Base-by-base conservation (phyloP, 1,284 basidiomycete genomes). In the Sanguinoderma infundibulare region DNA sequence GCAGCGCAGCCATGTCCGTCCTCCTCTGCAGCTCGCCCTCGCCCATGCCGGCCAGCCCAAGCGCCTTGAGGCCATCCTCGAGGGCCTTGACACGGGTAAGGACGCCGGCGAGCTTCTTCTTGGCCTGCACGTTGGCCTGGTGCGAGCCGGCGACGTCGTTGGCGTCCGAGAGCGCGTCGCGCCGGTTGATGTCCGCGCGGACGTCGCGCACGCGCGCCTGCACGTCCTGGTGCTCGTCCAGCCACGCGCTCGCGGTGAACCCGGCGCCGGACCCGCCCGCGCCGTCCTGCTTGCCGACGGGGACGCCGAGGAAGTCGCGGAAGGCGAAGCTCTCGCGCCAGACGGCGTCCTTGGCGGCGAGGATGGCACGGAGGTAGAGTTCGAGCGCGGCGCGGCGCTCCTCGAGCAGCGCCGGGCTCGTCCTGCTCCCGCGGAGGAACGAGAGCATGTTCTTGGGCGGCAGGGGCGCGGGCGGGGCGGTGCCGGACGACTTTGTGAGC, bases 321-420 rank as follows among this genome's bases (percentile, higher is more conserved):
- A 97, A 96, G n/a, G 87, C 87, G 67, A 85, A 87, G 39, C 82
- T 78, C 60, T 91, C 88, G 60, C 95, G 82, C 95, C 95, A 98
- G 65, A 81, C 83, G 51, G 89, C 83, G 62, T 97, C 93, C 71
- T 89, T 90, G 40, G 90, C 83, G 60, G 87, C 84, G 60, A 98
- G 74, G 66, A 98, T 95, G 10, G 91, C 89, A 36, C 95, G 87
- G 51, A 98, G 83, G 75, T 96, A 98, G n/a, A 74, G 76, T 75
- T 98, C 95, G 38, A 98, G 84, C 0, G 87, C 89, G 1, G 76
- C 75, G 42, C 87, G 83, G 51, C 96, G 83, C 75, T 94, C 91
- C 67, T 92, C 87, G 52, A 95, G 78, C 44, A 90, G 77, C 66
- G 84, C 65, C 36, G 72, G 67, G 63, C 79, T 73, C 47, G 78